Conservation (phyloP, 352 stramenopile species). For the Pythium coloratum region DNA sequence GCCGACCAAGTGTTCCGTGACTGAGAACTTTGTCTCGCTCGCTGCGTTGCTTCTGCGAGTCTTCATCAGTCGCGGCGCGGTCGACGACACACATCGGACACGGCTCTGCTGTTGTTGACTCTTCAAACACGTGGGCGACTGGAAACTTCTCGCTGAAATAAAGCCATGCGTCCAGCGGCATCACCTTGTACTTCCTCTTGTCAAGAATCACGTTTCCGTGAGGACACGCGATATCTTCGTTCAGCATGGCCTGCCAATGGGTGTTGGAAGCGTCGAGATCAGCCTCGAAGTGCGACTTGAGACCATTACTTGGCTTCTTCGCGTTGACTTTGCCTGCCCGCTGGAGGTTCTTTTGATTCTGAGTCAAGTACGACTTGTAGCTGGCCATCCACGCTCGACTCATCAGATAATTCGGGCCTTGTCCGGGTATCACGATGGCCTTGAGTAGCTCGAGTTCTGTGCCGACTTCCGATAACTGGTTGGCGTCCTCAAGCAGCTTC, state of each 20-base stretch:
- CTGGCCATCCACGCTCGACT: constrained; percentile 70
- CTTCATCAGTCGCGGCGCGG: constrained; percentile 54
- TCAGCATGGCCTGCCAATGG: constrained; percentile 49
- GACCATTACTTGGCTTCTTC: constrained; percentile 28
- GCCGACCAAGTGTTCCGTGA: constrained; percentile 39
- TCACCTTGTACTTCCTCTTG: constrained; percentile 63
- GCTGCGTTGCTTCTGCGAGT: constrained; percentile 40
- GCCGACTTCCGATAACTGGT: constrained; percentile 49
- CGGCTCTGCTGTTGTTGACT: constrained; percentile 29
- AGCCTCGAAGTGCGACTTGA: constrained; percentile 24
- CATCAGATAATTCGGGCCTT: constrained; percentile 46
- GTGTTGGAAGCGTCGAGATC: constrained; percentile 19
- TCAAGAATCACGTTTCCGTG: constrained; percentile 68
- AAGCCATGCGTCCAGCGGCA: constrained; percentile 54
- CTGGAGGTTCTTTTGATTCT: constrained; percentile 49
- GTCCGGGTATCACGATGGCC: constrained; percentile 27
- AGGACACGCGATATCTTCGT: constrained; percentile 71
- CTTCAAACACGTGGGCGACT: constrained; percentile 34
- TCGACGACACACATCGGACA: constrained; percentile 58
- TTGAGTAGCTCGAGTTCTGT: constrained; percentile 59
- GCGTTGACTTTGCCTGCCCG: constrained; percentile 25
- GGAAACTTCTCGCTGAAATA: constrained; percentile 70
- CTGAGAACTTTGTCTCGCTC: constrained; percentile 63
- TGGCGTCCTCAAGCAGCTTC: constrained; percentile 53
- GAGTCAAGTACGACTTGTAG: constrained; percentile 64